A percentile compares a stretch with the other conserved stretches of the same genome.
These are phyloP conservation scores for Psilocybe sp. DNA, from an alignment of 768 basidiomycete genomes.

Conservation along the genomic window DNA sequence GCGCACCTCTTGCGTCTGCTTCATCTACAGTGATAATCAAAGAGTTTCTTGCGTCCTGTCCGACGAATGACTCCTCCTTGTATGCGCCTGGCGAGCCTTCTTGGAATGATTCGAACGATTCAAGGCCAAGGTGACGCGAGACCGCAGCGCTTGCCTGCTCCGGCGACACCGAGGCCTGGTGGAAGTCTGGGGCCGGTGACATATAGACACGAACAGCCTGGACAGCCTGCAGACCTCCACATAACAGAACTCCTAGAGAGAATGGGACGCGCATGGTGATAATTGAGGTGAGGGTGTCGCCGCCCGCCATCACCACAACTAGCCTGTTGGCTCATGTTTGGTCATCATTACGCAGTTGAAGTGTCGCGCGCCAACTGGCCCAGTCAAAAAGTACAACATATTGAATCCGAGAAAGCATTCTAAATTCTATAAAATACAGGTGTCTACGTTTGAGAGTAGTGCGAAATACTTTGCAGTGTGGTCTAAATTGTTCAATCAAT, in stretches of 20 bases:
- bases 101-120: conserved; percentile 52
- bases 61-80: conserved; percentile 52
- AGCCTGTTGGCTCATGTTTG: no score
- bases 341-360: no score
- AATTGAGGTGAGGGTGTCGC: no score
- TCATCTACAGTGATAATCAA: conserved; percentile 58
- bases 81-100: conserved; percentile 27
- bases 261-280: no score
- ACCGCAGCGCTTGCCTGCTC: conserved; percentile 58
- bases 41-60: conserved; percentile 46
- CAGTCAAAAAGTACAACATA: no score
- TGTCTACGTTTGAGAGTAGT: no score
- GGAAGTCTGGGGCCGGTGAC: conserved; percentile 37
- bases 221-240: conserved; percentile 29
- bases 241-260: conserved; percentile 3
- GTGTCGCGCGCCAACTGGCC: no score
- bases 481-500: no score
- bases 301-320: no score
- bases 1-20: conserved; percentile 51
- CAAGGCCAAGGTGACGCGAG: conserved; percentile 70
- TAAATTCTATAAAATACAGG: no score
- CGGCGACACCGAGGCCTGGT: conserved; percentile 40
- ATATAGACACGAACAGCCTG: conserved; percentile 61
- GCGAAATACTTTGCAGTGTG: no score
- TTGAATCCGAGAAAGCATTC: no score